A percentile compares a stretch with the other conserved stretches of the same genome.
Evolutionary conservation across 2,329 filamentous ascomycete species (phyloP).

Genomic region (Trichoderma sp.): DNA sequence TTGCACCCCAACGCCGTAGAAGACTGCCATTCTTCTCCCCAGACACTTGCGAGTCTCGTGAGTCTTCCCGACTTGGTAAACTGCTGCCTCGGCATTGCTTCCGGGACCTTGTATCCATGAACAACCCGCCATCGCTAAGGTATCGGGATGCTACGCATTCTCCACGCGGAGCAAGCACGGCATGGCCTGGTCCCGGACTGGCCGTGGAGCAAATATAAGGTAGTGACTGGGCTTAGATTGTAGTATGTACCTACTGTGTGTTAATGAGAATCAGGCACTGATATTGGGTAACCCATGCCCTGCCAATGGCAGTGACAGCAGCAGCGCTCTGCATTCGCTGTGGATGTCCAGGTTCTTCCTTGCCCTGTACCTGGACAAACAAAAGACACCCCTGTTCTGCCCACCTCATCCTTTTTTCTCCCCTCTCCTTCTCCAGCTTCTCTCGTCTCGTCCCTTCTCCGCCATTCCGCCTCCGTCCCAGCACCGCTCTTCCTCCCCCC

Average conservation of each 20-base stretch:
- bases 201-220: too few species aligned
- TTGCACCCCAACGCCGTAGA: too few species aligned
- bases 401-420: background rate
- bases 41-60: too few species aligned
- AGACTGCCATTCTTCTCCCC: too few species aligned
- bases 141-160: background rate
- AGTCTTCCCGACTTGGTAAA: too few species aligned
- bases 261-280: too few species aligned
- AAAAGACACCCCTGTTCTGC: background rate
- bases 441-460: conserved; percentile 1
- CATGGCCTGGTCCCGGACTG: background rate
- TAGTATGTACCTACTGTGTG: too few species aligned
- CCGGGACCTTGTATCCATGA: too few species aligned
- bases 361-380: background rate
- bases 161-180: conserved; percentile 8
- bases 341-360: background rate
- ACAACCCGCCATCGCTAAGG: too few species aligned
- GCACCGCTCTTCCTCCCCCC: background rate
- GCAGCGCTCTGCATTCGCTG: background rate
- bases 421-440: conserved; percentile 1
- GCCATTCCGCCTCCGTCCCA: conserved; percentile 14
- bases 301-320: too few species aligned
- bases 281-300: background rate
- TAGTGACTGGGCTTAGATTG: too few species aligned
- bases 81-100: too few species aligned